Evolutionary conservation across 352 stramenopile species (phyloP).

Genomic region (Phytophthora citricola): DNA sequence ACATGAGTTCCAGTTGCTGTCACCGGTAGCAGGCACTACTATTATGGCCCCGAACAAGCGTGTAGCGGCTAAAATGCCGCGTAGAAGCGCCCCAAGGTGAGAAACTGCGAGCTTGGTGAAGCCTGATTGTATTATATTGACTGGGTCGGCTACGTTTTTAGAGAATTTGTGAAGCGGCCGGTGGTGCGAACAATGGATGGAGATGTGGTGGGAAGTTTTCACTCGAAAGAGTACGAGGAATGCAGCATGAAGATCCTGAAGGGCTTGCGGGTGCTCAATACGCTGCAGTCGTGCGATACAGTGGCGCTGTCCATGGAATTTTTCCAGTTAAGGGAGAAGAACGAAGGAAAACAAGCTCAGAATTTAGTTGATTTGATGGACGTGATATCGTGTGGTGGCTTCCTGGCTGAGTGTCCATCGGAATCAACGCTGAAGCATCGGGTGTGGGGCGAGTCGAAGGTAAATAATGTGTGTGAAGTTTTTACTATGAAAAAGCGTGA

Average conservation of each 20-base stretch:
- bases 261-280: slow-evolving; percentile 64
- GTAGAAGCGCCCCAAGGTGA: slow-evolving; percentile 27
- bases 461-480: slow-evolving; percentile 10
- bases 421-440: slow-evolving; percentile 42
- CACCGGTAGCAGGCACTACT: slow-evolving; percentile 2
- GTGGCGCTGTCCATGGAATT: slow-evolving; percentile 55
- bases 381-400: slow-evolving; percentile 57
- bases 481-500: background rate
- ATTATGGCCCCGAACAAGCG: slow-evolving; percentile 18
- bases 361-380: slow-evolving; percentile 58
- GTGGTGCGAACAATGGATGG: slow-evolving; percentile 55
- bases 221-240: slow-evolving; percentile 53
- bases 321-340: slow-evolving; percentile 21
- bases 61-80: slow-evolving; percentile 6
- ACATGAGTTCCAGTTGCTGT: slow-evolving; percentile 68
- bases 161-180: slow-evolving; percentile 66
- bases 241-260: slow-evolving; percentile 43
- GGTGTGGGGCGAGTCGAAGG: slow-evolving; percentile 60
- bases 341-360: slow-evolving; percentile 1
- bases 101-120: background rate
- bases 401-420: slow-evolving; percentile 49
- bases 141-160: slow-evolving; percentile 24
- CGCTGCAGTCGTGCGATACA: slow-evolving; percentile 74
- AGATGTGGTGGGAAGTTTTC: slow-evolving; percentile 60
- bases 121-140: slow-evolving; percentile 1